Percentiles rank a stretch among this genome's conserved stretches.
phyloP scores from a whole-genome alignment of 2,329 filamentous ascomycete species.

The Colletotrichum sp. region DNA sequence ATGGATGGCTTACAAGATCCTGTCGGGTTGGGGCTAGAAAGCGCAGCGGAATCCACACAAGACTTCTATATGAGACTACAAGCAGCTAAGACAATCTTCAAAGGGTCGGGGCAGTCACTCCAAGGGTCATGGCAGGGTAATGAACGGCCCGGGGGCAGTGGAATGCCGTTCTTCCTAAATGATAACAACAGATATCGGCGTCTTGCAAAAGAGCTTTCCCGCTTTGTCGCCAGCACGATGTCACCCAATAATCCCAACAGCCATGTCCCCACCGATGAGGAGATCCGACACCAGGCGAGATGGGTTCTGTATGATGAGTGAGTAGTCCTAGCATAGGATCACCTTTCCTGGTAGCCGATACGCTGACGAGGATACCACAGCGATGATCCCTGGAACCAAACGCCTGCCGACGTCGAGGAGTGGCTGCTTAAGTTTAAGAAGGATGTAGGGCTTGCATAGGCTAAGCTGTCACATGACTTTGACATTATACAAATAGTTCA shows the following conservation, averaged over 20 bases:
- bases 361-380: neutral
- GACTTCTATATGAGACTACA: slow-evolving; percentile 1
- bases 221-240: slow-evolving; percentile 31
- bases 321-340: neutral
- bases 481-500: neutral
- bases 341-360: neutral
- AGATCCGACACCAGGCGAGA: slow-evolving; percentile 36
- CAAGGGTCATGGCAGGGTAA: neutral
- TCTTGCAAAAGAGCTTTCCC: slow-evolving; percentile 24
- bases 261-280: slow-evolving; percentile 37
- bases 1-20: neutral
- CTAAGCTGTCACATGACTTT: neutral
- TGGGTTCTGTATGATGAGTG: slow-evolving; percentile 35
- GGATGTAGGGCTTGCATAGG: neutral
- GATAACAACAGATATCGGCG: slow-evolving; percentile 29
- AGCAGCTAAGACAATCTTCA: neutral
- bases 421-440: slow-evolving; percentile 15
- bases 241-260: slow-evolving; percentile 32
- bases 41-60: neutral
- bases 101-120: neutral
- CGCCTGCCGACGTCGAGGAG: slow-evolving; percentile 10
- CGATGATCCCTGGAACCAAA: slow-evolving; percentile 21
- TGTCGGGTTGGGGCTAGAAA: neutral
- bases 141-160: neutral
- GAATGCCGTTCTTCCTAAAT: slow-evolving; percentile 23